Conservation (phyloP, 2,329 filamentous ascomycete species). For the Trichophyton simii region DNA sequence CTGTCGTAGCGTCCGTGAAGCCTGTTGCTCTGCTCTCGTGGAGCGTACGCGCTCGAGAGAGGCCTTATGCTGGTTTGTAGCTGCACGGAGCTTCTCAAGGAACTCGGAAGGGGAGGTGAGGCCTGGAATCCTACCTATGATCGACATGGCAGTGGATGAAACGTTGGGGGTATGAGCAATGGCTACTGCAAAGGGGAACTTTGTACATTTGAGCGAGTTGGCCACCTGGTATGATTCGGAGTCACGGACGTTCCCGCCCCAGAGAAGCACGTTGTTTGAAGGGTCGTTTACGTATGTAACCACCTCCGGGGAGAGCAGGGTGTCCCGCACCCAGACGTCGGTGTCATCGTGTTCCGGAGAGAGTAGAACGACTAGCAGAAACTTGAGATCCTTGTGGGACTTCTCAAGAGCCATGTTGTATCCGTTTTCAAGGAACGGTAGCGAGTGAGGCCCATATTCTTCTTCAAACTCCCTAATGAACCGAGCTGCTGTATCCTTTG, state of each 20-base stretch:
- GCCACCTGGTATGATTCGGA: slow-evolving; percentile 90
- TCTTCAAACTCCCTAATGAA: slow-evolving; percentile 93
- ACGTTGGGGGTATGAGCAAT: slow-evolving; percentile 80
- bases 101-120: slow-evolving; percentile 59
- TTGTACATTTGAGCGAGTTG: slow-evolving; percentile 74
- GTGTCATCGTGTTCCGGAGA: slow-evolving; percentile 95
- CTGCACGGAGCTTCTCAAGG: slow-evolving; percentile 58
- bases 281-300: slow-evolving; percentile 61
- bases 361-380: slow-evolving; percentile 73
- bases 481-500: slow-evolving; percentile 73
- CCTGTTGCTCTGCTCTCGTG: slow-evolving; percentile 65
- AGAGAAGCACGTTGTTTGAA: slow-evolving; percentile 68
- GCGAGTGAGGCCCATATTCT: slow-evolving; percentile 56
- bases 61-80: slow-evolving; percentile 62
- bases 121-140: slow-evolving; percentile 66
- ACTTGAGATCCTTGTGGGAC: slow-evolving; percentile 83
- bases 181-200: slow-evolving; percentile 79
- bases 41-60: slow-evolving; percentile 64
- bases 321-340: slow-evolving; percentile 65
- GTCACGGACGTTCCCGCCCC: slow-evolving; percentile 87
- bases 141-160: slow-evolving; percentile 77
- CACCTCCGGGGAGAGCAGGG: slow-evolving; percentile 64
- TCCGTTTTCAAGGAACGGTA: slow-evolving; percentile 76
- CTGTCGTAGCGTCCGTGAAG: slow-evolving; percentile 65
- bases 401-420: slow-evolving; percentile 85